A percentile compares a stretch with the other conserved stretches of the same genome.
These are phyloP conservation scores for Neonectria sp. DNA, from an alignment of 2,329 filamentous ascomycete species.

Conservation along the genomic window DNA sequence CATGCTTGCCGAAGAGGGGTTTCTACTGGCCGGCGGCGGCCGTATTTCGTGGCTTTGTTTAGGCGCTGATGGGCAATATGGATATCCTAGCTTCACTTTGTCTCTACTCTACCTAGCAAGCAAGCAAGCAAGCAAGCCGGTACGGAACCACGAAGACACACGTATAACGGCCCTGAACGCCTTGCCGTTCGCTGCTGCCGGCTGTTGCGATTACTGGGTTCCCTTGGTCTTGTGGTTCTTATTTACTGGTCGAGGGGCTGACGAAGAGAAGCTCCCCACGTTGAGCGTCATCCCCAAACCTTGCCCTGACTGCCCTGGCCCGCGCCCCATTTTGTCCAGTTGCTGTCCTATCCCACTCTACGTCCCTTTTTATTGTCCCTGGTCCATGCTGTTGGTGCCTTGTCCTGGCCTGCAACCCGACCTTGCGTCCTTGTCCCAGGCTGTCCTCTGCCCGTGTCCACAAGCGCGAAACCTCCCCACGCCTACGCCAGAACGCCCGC, in stretches of 20 bases:
- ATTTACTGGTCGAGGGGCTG: not conserved
- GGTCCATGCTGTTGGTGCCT: constrained; percentile 24
- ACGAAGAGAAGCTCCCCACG: constrained; percentile 13
- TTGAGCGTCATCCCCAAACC: constrained; percentile 21
- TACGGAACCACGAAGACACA: not conserved
- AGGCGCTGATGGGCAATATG: constrained; percentile 24
- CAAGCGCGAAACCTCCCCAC: constrained; percentile 30
- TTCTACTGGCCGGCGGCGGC: constrained; percentile 14
- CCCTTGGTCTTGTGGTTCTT: not conserved
- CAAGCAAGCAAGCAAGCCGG: not conserved
- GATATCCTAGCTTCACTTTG: constrained; percentile 9
- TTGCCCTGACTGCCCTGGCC: constrained; percentile 26
- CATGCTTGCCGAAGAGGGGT: constrained; percentile 6
- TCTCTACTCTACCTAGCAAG: not conserved
- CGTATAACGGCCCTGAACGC: not conserved
- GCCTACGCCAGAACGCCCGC: constrained; percentile 39
- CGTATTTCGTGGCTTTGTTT: constrained; percentile 21
- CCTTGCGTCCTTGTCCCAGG: constrained; percentile 38
- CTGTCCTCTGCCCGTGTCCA: constrained; percentile 35
- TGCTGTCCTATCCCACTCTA: constrained; percentile 22
- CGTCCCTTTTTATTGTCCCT: constrained; percentile 26
- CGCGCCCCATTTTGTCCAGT: constrained; percentile 22
- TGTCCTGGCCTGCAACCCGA: constrained; percentile 43
- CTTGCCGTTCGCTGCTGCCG: not conserved
- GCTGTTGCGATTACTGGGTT: constrained; percentile 5